phyloP scores from a whole-genome alignment of 225 moss, liverwort and hornwort species.

The Physcomitrium patens region DNA sequence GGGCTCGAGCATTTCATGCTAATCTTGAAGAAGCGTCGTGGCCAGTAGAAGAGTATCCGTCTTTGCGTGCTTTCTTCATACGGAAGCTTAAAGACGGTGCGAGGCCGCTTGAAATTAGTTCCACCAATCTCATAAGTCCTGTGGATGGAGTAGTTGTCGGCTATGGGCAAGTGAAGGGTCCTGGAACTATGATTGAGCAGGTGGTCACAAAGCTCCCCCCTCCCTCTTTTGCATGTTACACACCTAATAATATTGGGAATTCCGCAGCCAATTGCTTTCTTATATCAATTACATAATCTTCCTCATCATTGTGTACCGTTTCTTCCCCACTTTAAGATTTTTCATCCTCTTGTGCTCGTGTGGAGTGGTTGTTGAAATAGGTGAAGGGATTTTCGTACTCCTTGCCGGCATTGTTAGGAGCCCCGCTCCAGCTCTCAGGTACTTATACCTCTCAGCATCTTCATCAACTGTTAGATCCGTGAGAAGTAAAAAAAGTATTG shows the following conservation, averaged over 20 bases:
- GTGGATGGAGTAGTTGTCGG: slow-evolving; percentile 83
- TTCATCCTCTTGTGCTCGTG: slow-evolving; percentile 21
- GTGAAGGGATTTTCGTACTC: slow-evolving; percentile 97
- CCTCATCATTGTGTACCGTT: too few species aligned
- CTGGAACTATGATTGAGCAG: slow-evolving; percentile 93
- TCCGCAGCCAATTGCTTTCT: too few species aligned
- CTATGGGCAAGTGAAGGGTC: slow-evolving; percentile 69
- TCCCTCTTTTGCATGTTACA: not conserved
- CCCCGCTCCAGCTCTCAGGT: slow-evolving; percentile 71
- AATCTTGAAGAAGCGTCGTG: slow-evolving; percentile 78
- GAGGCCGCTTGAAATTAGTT: slow-evolving; percentile 75
- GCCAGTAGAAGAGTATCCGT: slow-evolving; percentile 78
- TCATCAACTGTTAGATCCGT: not conserved
- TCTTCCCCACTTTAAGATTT: not conserved
- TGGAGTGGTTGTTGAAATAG: slow-evolving; percentile 45
- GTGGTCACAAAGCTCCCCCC: slow-evolving; percentile 24
- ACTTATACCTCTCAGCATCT: slow-evolving; percentile 5
- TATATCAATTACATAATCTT: too few species aligned
- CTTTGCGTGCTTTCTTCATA: slow-evolving; percentile 83
- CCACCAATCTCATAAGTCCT: slow-evolving; percentile 85
- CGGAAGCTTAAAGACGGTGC: slow-evolving; percentile 81
- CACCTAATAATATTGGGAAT: not conserved
- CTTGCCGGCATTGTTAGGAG: slow-evolving; percentile 79
- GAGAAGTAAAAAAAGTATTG: not conserved
- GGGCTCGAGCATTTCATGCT: slow-evolving; percentile 90